These are phyloP conservation scores for Dentipellis sp. DNA, from an alignment of 768 basidiomycete genomes.

Conservation along the genomic window DNA sequence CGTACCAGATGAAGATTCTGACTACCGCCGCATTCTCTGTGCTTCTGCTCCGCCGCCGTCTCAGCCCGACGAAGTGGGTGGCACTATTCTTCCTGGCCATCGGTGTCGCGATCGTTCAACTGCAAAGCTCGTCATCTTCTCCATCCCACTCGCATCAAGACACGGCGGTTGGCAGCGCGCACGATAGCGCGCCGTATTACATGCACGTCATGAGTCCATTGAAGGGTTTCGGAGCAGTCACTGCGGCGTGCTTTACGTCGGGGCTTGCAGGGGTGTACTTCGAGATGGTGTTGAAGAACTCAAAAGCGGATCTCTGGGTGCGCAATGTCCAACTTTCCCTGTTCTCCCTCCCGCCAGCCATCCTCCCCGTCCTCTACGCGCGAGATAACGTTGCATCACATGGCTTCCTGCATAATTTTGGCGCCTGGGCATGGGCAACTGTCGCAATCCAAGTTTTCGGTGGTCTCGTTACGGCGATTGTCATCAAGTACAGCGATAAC, in stretches of 20 bases:
- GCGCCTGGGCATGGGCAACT: conserved; percentile 92
- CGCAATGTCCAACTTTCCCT: conserved; percentile 85
- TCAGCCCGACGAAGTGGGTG: conserved; percentile 76
- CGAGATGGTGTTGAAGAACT: conserved; percentile 86
- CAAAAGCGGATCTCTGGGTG: conserved; percentile 80
- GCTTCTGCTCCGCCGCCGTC: conserved; percentile 63
- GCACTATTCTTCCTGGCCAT: conserved; percentile 81
- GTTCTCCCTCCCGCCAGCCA: conserved; percentile 85
- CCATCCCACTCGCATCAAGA: conserved; percentile 19
- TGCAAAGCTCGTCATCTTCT: conserved; percentile 51
- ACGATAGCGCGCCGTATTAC: conserved; percentile 48
- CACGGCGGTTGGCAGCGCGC: conserved; percentile 54
- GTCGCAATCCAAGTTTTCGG: conserved; percentile 87
- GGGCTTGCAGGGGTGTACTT: conserved; percentile 91
- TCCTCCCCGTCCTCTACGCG: conserved; percentile 67
- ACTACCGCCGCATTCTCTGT: conserved; percentile 94
- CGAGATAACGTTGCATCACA: conserved; percentile 25
- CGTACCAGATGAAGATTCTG: conserved; percentile 98
- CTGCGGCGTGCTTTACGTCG: conserved; percentile 80
- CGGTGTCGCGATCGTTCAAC: conserved; percentile 92
- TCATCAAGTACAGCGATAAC: conserved; percentile 96
- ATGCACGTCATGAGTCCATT: conserved; percentile 75
- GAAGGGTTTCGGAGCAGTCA: conserved; percentile 77
- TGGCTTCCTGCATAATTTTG: conserved; percentile 66
- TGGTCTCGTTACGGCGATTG: conserved; percentile 87